Conservation (phyloP, 768 basidiomycete genomes). For the Phylloporus scabripes region DNA sequence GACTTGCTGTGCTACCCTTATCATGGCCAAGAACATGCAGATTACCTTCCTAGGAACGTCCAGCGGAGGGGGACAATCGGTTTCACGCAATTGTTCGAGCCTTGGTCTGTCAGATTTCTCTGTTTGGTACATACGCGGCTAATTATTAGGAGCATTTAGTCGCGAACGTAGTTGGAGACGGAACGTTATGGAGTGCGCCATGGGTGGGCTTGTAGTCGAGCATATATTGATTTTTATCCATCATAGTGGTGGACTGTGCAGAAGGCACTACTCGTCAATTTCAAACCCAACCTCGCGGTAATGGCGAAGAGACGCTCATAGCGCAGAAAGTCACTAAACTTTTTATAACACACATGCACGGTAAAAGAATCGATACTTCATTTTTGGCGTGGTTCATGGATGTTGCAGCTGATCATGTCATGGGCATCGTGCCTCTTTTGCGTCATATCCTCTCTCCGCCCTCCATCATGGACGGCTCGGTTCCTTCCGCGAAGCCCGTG, state of each 20-base stretch:
- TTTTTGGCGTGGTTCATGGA: neutral
- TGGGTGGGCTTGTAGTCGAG: neutral
- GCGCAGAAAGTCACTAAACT: conserved; percentile 54
- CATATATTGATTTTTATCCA: conserved; percentile 1
- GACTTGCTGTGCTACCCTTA: neutral
- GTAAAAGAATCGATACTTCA: conserved; percentile 29
- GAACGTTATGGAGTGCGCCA: conserved; percentile 62
- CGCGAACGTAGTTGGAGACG: conserved; percentile 49
- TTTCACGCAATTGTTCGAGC: conserved; percentile 71
- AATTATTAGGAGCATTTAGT: conserved; percentile 27
- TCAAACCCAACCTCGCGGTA: conserved; percentile 41
- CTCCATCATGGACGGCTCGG: conserved; percentile 13
- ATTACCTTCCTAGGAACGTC: conserved; percentile 75
- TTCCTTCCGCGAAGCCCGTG: conserved; percentile 12
- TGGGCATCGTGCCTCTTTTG: conserved; percentile 67
- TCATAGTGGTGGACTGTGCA: conserved; percentile 75
- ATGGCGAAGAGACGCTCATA: conserved; percentile 32
- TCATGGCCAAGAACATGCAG: conserved; percentile 41
- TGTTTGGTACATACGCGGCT: neutral
- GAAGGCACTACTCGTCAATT: conserved; percentile 77
- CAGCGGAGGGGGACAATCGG: conserved; percentile 69
- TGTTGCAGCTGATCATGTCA: conserved; percentile 59
- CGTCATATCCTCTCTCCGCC: conserved; percentile 52
- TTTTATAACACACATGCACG: conserved; percentile 84
- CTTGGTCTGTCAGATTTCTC: conserved; percentile 29